phyloP scores from a whole-genome alignment of 768 basidiomycete species.

The Boletus sp. region DNA sequence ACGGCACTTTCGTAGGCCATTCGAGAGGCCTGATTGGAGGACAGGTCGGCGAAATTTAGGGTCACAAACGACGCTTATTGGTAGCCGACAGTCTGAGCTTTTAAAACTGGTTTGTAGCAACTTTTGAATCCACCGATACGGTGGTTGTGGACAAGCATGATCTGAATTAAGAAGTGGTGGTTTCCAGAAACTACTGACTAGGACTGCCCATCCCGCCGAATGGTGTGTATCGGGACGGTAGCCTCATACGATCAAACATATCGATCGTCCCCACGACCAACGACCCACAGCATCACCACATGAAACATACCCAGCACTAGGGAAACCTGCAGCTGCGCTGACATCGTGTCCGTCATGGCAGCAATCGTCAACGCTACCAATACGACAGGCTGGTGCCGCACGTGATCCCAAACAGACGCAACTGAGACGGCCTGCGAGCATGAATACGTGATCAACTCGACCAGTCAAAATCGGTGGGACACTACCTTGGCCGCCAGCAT shows the following conservation, averaged over 20 bases:
- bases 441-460: background rate
- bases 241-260: background rate
- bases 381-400: conserved; percentile 28
- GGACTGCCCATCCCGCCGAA: too few relatives aligned
- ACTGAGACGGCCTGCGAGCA: conserved; percentile 25
- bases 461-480: background rate
- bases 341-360: conserved; percentile 47
- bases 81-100: too few relatives aligned
- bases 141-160: too few relatives aligned
- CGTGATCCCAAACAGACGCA: conserved; percentile 17
- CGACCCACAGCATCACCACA: conserved; percentile 27
- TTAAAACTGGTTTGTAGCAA: too few relatives aligned
- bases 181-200: too few relatives aligned
- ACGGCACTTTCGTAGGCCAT: too few relatives aligned
- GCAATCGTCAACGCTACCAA: conserved; percentile 32
- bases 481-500: conserved; percentile 37
- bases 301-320: conserved; percentile 42
- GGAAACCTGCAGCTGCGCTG: conserved; percentile 39
- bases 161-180: too few relatives aligned
- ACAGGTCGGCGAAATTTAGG: too few relatives aligned
- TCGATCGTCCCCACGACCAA: background rate
- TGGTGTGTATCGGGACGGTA: too few relatives aligned
- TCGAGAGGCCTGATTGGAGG: too few relatives aligned
- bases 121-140: too few relatives aligned
- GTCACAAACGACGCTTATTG: too few relatives aligned